phyloP scores from a whole-genome alignment of 1,284 basidiomycete genomes.

The Pyrrhoderma lamaoense region DNA sequence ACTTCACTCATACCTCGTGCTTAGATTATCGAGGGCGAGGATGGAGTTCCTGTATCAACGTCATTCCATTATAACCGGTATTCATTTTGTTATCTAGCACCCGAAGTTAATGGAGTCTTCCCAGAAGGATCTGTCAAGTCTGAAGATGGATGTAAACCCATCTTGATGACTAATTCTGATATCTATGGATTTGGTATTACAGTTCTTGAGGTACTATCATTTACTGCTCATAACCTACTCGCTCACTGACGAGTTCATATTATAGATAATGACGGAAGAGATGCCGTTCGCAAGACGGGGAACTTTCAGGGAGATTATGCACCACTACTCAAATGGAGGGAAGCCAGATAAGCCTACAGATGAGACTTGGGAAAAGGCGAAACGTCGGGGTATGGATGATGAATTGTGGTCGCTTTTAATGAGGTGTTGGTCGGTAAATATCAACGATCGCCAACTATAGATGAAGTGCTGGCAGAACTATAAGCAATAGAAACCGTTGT shows the following conservation, averaged over 20 bases:
- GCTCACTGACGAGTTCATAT: too few species aligned
- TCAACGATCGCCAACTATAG: slow-evolving; percentile 4
- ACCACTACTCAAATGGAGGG: slow-evolving; percentile 32
- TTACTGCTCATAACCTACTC: neutral
- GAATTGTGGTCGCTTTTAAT: slow-evolving; percentile 8
- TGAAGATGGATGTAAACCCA: slow-evolving; percentile 26
- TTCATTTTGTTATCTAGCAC: slow-evolving; percentile 46
- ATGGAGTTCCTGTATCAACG: slow-evolving; percentile 42
- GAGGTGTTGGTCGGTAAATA: slow-evolving; percentile 7
- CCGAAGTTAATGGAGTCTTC: slow-evolving; percentile 45
- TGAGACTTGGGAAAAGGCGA: slow-evolving; percentile 30
- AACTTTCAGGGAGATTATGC: slow-evolving; percentile 44
- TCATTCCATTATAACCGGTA: slow-evolving; percentile 43
- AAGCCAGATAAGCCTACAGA: neutral
- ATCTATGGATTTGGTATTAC: slow-evolving; percentile 51
- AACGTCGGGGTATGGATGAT: slow-evolving; percentile 21
- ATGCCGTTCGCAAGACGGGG: slow-evolving; percentile 42
- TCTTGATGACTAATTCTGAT: slow-evolving; percentile 41
- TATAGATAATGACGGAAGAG: slow-evolving; percentile 42
- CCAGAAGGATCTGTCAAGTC: slow-evolving; percentile 10
- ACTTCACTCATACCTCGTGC: slow-evolving; percentile 42
- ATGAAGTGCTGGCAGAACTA: neutral
- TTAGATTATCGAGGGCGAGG: slow-evolving; percentile 38
- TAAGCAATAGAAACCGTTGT: too few species aligned
- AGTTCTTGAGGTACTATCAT: slow-evolving; percentile 39